These are phyloP conservation scores for Flueggea neowawraea DNA, from an alignment of 441 rosid genomes.

Conservation along the genomic window DNA sequence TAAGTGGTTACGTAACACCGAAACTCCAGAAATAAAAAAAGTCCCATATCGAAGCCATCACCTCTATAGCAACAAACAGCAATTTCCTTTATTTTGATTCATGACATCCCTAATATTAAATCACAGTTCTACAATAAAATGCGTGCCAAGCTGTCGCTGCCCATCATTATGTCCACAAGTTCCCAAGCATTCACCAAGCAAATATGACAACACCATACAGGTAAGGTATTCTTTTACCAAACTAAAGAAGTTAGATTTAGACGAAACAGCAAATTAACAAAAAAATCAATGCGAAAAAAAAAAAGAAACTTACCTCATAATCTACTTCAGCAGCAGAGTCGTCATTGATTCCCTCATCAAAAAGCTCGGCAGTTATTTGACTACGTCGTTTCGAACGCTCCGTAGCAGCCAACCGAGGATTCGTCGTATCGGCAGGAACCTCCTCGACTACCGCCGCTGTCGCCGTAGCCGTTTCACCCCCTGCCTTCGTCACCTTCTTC, in stretches of 20 bases:
- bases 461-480: constrained; percentile 24
- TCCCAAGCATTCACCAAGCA: too few species aligned
- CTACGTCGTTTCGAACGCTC: constrained; percentile 75
- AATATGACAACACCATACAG: too few species aligned
- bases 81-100: too few species aligned
- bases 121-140: too few species aligned
- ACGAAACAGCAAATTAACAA: not conserved
- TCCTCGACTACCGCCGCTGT: constrained; percentile 24
- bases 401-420: constrained; percentile 63
- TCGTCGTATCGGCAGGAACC: constrained; percentile 15
- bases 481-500: constrained; percentile 62
- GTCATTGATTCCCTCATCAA: constrained; percentile 41
- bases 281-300: not conserved
- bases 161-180: too few species aligned
- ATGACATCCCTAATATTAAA: too few species aligned
- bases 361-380: constrained; percentile 51
- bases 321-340: constrained; percentile 50
- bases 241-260: not conserved
- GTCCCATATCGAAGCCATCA: too few species aligned
- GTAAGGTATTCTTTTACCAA: too few species aligned
- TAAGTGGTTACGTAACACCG: too few species aligned
- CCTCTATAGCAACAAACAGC: too few species aligned
- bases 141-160: too few species aligned
- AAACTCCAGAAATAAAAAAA: too few species aligned
- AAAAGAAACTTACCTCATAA: constrained; percentile 49